Percentiles rank a stretch among this genome's conserved stretches.
Conservation (phyloP, 345 rosid species). For the Ceriops tagal region DNA sequence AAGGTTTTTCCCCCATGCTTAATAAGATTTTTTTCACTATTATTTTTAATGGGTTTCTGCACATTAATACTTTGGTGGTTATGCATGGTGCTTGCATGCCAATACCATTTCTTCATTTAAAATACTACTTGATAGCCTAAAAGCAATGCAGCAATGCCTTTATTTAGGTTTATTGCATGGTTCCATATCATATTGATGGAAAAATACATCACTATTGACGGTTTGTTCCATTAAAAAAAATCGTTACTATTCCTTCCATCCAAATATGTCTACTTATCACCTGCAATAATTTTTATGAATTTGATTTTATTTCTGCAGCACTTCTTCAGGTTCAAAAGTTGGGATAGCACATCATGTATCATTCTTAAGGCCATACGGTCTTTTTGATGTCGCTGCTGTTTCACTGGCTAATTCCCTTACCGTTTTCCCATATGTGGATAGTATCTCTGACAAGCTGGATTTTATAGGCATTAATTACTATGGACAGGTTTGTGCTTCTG, state of each 20-base stretch:
- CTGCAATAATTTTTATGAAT: not conserved
- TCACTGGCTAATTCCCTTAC: constrained; percentile 71
- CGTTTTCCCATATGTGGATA: constrained; percentile 70
- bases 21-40: not conserved
- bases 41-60: no score
- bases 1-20: constrained; percentile 36
- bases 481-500: constrained; percentile 61
- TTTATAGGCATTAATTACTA: constrained; percentile 92
- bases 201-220: no score
- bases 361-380: constrained; percentile 84
- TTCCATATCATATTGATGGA: no score
- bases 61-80: no score
- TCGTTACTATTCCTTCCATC: not conserved
- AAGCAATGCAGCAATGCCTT: not conserved
- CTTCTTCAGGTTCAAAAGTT: constrained; percentile 39
- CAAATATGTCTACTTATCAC: not conserved
- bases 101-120: not conserved
- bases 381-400: constrained; percentile 82
- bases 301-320: constrained; percentile 21
- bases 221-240: no score
- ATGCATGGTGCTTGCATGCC: not conserved
- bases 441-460: constrained; percentile 66
- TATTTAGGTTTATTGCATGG: no score
- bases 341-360: constrained; percentile 95
- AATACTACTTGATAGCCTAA: no score